A percentile compares a stretch with the other conserved stretches of the same genome.
phyloP scores from a whole-genome alignment of 2,329 filamentous ascomycete species.

The Arthrobotrys iridis region DNA sequence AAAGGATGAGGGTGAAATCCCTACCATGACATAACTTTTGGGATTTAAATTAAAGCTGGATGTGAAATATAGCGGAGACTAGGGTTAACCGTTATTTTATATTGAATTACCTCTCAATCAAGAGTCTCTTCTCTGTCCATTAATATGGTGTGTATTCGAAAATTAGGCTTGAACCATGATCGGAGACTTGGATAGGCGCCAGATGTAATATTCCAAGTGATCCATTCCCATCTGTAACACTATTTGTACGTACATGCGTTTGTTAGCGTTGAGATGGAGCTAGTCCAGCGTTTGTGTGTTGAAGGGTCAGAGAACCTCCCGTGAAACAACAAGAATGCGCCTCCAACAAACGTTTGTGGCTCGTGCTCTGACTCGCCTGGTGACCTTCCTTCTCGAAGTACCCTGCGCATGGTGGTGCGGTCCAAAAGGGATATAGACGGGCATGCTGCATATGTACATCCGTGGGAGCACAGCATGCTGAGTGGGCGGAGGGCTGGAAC shows the following conservation, averaged over 20 bases:
- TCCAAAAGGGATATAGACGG: conserved; percentile 1
- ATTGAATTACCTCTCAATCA: too few relatives aligned
- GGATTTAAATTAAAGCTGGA: too few relatives aligned
- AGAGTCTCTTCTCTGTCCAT: too few relatives aligned
- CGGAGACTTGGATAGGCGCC: too few relatives aligned
- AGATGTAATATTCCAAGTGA: too few relatives aligned
- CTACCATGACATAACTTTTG: too few relatives aligned
- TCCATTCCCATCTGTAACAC: too few relatives aligned
- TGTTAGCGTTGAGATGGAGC: neutral
- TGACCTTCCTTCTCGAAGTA: conserved; percentile 29
- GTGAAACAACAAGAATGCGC: neutral
- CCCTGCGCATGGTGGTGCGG: conserved; percentile 9
- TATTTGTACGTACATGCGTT: too few relatives aligned
- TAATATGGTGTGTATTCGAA: too few relatives aligned
- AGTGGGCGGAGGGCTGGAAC: neutral
- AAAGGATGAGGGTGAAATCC: neutral
- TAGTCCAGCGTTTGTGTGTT: neutral
- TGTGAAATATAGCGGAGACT: too few relatives aligned
- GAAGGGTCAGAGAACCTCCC: neutral
- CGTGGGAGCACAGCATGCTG: conserved; percentile 12
- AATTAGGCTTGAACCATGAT: too few relatives aligned
- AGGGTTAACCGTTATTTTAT: too few relatives aligned
- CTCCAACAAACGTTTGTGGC: conserved; percentile 12
- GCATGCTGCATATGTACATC: neutral
- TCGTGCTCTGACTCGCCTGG: neutral